Percentiles rank a stretch among this genome's conserved stretches.
phyloP scores from a whole-genome alignment of 2,329 filamentous ascomycete species.

The Dactylellina haptotyla region DNA sequence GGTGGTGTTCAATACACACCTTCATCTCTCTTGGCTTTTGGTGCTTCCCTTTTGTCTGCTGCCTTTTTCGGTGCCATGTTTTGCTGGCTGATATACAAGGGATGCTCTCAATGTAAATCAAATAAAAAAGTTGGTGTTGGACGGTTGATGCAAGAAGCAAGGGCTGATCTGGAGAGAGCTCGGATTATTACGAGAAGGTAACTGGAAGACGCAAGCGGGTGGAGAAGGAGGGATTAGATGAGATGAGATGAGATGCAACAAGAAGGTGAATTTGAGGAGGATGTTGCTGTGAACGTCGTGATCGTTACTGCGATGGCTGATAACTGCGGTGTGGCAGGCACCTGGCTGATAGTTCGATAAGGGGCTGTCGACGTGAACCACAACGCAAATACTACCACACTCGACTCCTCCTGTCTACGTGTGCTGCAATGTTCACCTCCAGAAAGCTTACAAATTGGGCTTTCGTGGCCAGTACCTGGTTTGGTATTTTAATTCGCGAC shows the following conservation, averaged over 20 bases:
- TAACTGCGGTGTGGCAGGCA: no score
- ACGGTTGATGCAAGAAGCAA: conserved; percentile 31
- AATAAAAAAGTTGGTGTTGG: conserved; percentile 12
- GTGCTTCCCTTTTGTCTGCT: conserved; percentile 47
- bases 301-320: conserved; percentile 10
- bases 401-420: no score
- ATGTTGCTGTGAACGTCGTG: conserved; percentile 1
- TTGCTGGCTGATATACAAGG: conserved; percentile 9
- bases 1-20: conserved; percentile 37
- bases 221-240: conserved; percentile 2
- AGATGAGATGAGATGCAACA: conserved; percentile 21
- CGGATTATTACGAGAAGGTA: conserved; percentile 52
- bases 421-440: no score
- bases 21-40: conserved; percentile 51
- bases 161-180: conserved; percentile 19
- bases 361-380: neutral
- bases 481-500: no score
- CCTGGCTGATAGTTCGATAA: no score
- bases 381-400: conserved; percentile 44
- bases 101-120: neutral
- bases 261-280: conserved; percentile 7
- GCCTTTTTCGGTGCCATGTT: conserved; percentile 51
- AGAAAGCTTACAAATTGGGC: no score
- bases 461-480: no score
- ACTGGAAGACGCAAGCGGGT: conserved; percentile 5